A percentile compares a stretch with the other conserved stretches of the same genome.
These are phyloP conservation scores for Podospora pseudocomata DNA, from an alignment of 495 filamentous ascomycete species.

Conservation along the genomic window DNA sequence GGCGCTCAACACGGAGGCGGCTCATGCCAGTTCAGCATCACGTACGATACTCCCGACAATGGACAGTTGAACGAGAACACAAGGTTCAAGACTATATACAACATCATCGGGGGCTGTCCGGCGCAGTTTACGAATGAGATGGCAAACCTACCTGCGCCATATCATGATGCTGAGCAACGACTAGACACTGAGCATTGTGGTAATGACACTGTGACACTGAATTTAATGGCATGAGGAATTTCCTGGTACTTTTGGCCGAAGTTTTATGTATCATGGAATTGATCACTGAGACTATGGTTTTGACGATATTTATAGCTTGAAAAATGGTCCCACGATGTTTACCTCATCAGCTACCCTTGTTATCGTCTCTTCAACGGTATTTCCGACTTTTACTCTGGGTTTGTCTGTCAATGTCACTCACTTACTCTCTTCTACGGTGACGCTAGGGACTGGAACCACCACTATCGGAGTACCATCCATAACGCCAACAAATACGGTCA, in stretches of 20 bases:
- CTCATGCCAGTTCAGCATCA: slow-evolving; percentile 73
- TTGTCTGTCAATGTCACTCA: not conserved
- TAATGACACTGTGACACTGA: slow-evolving; percentile 22
- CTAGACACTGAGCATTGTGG: slow-evolving; percentile 20
- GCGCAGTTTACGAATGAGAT: slow-evolving; percentile 31
- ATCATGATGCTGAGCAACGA: slow-evolving; percentile 18
- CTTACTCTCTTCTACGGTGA: not conserved
- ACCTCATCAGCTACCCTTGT: slow-evolving; percentile 19
- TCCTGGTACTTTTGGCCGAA: slow-evolving; percentile 25
- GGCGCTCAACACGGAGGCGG: slow-evolving; percentile 69
- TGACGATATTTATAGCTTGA: slow-evolving; percentile 14
- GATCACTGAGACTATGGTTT: not conserved
- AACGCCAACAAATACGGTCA: not conserved
- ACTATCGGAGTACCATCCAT: not conserved
- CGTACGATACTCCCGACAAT: slow-evolving; percentile 55
- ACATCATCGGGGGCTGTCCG: slow-evolving; percentile 67
- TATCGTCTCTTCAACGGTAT: not conserved
- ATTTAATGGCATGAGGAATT: slow-evolving; percentile 26
- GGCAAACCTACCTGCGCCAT: slow-evolving; percentile 31
- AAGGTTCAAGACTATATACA: slow-evolving; percentile 66
- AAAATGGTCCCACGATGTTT: slow-evolving; percentile 39
- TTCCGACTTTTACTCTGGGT: not conserved
- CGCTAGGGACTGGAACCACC: not conserved
- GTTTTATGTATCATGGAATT: slow-evolving; percentile 15
- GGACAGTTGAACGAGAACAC: slow-evolving; percentile 38